Evolutionary conservation across 2,329 filamentous ascomycete species (phyloP).

Genomic region (Lizonia empirigonia): DNA sequence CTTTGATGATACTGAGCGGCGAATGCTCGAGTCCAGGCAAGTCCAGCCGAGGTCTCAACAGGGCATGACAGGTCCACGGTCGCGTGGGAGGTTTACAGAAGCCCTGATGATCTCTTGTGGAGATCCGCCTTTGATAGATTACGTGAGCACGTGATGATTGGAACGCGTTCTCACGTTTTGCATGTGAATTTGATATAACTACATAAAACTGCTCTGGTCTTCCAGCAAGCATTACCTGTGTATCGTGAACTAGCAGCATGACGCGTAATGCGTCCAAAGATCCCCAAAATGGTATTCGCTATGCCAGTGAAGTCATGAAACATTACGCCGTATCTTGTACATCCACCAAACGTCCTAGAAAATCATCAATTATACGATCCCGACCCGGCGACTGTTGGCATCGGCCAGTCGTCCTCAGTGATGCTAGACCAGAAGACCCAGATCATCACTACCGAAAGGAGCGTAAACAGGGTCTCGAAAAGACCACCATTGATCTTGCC

Average conservation of each 20-base stretch:
- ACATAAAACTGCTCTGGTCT: slow-evolving; percentile 2
- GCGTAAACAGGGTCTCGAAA: slow-evolving; percentile 91
- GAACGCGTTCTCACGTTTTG: slow-evolving; percentile 29
- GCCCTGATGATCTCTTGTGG: slow-evolving; percentile 9
- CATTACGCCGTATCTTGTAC: slow-evolving; percentile 39
- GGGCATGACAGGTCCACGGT: not conserved
- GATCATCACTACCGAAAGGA: slow-evolving; percentile 78
- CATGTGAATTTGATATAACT: slow-evolving; percentile 19
- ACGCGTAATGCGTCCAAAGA: slow-evolving; percentile 36
- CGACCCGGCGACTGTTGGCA: slow-evolving; percentile 52
- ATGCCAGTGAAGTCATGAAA: slow-evolving; percentile 48
- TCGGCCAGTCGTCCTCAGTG: slow-evolving; percentile 97
- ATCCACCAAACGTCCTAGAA: slow-evolving; percentile 21
- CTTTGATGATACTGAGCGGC: not conserved
- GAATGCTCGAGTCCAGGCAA: not conserved
- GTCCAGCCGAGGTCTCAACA: slow-evolving; percentile 5
- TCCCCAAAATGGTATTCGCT: slow-evolving; percentile 47
- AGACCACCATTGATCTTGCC: slow-evolving; percentile 92
- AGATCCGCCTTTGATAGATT: slow-evolving; percentile 8
- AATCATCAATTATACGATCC: slow-evolving; percentile 47
- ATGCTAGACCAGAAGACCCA: slow-evolving; percentile 99
- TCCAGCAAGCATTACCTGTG: slow-evolving; percentile 43
- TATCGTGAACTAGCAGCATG: slow-evolving; percentile 40
- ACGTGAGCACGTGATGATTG: slow-evolving; percentile 26
- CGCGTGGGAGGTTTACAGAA: slow-evolving; percentile 12